Evolutionary conservation across 1,139 yeast species (phyloP), one percentile per base, ranked within the genome.

Genomic region (Candida gigantensis): DNA sequence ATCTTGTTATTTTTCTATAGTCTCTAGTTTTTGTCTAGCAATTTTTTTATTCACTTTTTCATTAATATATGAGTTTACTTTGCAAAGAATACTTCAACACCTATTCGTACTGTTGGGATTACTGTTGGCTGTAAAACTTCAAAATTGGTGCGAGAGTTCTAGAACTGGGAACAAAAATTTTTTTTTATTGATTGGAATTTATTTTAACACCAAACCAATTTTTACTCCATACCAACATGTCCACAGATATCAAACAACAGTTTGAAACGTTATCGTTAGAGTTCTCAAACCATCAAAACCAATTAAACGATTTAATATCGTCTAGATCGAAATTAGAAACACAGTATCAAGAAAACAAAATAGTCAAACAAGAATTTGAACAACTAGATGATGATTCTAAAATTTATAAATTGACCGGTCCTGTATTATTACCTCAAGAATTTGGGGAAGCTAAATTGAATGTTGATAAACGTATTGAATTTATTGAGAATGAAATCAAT

Each of bases 351-450:
- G 98, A 92, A 60, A 90, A 90, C 62, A 83, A 82, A 55, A 89
- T 92, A 36, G 98, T 92, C n/a, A 72, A 81, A 51, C 81, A 78
- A 26, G 97, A 92, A 60, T 85, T 92, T 52, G 76, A 72, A 14
- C 60, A 63, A 35, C 64, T 89, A 45, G 69, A 77, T 46, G 79
- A 73, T 32, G 66, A 62, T 28, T 74, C 94, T 12, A 85, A 84
- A 50, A 82, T 92, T 25, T 92, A 79, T 65, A 92, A 92, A 60
- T 73, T 90, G 47, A 85, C 92, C 14, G 98, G 98, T 1, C 96
- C 96, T 8, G 89, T 90, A 6, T 71, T 92, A 44, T 71, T 92
- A 44, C 97, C 97, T 2, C 96, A 90, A 55, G 96, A 89, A 38
- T 77, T 76, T 46, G 59, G 59, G 10, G 97, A 92, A 58, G 96